These are phyloP conservation scores for Neonectria coccinea DNA, from an alignment of 2,329 filamentous ascomycete species.

Conservation along the genomic window DNA sequence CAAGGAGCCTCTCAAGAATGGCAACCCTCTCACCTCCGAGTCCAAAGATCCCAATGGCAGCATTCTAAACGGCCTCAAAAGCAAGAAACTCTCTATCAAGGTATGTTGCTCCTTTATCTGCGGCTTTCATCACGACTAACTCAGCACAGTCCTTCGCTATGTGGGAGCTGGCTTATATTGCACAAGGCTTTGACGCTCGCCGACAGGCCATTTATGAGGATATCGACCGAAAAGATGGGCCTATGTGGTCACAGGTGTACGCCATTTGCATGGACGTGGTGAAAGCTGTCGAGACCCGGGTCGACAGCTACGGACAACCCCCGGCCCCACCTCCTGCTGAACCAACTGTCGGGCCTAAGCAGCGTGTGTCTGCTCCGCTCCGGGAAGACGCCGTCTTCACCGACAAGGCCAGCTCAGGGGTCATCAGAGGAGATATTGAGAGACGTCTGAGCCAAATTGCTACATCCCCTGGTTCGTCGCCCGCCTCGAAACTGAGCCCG, in stretches of 20 bases:
- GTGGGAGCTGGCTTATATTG: conserved; percentile 89
- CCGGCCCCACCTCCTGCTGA: conserved; percentile 49
- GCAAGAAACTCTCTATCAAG: conserved; percentile 82
- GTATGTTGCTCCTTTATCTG: conserved; percentile 55
- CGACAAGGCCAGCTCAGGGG: conserved; percentile 51
- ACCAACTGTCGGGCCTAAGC: conserved; percentile 46
- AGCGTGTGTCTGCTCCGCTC: conserved; percentile 55
- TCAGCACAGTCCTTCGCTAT: conserved; percentile 78
- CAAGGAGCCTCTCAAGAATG: conserved; percentile 84
- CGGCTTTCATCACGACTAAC: conserved; percentile 34
- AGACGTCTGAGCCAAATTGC: conserved; percentile 58
- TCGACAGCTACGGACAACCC: conserved; percentile 70
- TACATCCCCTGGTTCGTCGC: conserved; percentile 61
- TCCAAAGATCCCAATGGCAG: conserved; percentile 94
- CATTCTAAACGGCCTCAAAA: conserved; percentile 83
- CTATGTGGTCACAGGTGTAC: conserved; percentile 85
- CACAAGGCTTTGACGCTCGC: conserved; percentile 77
- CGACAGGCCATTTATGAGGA: conserved; percentile 87
- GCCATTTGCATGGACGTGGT: conserved; percentile 76
- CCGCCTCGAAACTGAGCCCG: conserved; percentile 62
- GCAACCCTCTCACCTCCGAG: conserved; percentile 83
- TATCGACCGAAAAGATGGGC: conserved; percentile 82
- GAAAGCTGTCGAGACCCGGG: conserved; percentile 73
- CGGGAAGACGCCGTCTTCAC: conserved; percentile 60
- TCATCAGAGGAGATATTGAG: conserved; percentile 59